Evolutionary conservation across 129 eudicot species (phyloP).

Genomic region (Arctium minus): DNA sequence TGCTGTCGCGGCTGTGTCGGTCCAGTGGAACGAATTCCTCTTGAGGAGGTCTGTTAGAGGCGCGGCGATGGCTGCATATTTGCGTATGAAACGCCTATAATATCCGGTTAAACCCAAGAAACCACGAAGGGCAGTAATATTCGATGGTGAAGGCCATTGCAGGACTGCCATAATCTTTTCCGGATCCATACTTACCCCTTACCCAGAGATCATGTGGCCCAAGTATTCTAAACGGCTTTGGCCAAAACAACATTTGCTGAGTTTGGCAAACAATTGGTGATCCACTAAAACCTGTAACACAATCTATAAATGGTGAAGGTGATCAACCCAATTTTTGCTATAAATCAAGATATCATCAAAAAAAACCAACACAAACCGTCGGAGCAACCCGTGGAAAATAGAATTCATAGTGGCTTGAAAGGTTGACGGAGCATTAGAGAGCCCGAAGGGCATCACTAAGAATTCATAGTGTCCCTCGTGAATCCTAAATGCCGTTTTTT

Average conservation of each 20-base stretch:
- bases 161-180: neutral
- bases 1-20: neutral
- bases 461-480: too few relatives aligned
- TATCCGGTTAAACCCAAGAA: neutral
- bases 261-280: neutral
- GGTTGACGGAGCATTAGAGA: neutral
- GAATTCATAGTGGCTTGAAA: neutral
- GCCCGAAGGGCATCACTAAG: too few relatives aligned
- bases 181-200: neutral
- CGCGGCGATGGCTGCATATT: neutral
- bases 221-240: too few relatives aligned
- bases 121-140: neutral
- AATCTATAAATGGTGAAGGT: neutral
- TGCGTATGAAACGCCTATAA: neutral
- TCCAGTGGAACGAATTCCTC: neutral
- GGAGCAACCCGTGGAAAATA: neutral
- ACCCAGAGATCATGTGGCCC: too few relatives aligned
- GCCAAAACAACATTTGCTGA: too few relatives aligned
- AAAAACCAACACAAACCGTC: neutral
- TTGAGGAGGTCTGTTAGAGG: neutral
- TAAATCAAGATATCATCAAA: neutral
- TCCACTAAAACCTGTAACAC: neutral
- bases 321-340: neutral
- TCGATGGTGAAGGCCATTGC: neutral
- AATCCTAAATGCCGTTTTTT: neutral